Percentiles rank a stretch among this genome's conserved stretches.
phyloP scores from a whole-genome alignment of 129 eudicot species.

The Sambucus nigra region DNA sequence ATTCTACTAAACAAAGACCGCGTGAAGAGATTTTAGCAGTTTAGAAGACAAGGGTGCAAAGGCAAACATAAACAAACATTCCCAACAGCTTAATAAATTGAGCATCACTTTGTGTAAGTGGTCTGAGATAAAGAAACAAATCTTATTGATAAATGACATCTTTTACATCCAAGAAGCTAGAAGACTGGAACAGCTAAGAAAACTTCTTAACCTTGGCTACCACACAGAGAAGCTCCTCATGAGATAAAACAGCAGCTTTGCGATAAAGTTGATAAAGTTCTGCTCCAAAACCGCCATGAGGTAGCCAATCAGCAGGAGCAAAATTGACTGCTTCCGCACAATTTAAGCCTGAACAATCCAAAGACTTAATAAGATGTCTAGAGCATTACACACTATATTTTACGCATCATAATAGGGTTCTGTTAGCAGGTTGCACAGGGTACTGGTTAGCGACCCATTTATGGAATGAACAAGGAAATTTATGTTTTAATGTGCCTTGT shows the following conservation, averaged over 20 bases:
- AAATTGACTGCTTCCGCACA: conserved; percentile 99
- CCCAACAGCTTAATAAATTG: too few species aligned
- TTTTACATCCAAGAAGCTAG: not conserved
- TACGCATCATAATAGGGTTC: not conserved
- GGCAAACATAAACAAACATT: too few species aligned
- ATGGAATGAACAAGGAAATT: too few species aligned
- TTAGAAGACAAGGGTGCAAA: not conserved
- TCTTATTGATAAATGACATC: too few species aligned
- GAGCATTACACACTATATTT: not conserved
- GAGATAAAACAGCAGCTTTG: conserved; percentile 85
- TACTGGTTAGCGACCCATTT: too few species aligned
- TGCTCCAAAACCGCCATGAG: conserved; percentile 95
- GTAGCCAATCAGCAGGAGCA: conserved; percentile 99
- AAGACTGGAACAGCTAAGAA: conserved; percentile 1
- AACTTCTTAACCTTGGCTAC: conserved; percentile 62
- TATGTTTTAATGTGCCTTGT: too few species aligned
- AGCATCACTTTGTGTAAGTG: too few species aligned
- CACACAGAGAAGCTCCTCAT: conserved; percentile 93
- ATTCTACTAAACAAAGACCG: not conserved
- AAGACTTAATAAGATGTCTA: conserved; percentile 12
- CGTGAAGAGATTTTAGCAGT: not conserved
- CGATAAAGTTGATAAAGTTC: conserved; percentile 89
- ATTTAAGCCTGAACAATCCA: conserved; percentile 60
- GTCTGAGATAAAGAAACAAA: too few species aligned
- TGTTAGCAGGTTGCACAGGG: too few species aligned